Evolutionary conservation across 176 grass and related monocot species (phyloP).

Genomic region (Triticum monococcum): DNA sequence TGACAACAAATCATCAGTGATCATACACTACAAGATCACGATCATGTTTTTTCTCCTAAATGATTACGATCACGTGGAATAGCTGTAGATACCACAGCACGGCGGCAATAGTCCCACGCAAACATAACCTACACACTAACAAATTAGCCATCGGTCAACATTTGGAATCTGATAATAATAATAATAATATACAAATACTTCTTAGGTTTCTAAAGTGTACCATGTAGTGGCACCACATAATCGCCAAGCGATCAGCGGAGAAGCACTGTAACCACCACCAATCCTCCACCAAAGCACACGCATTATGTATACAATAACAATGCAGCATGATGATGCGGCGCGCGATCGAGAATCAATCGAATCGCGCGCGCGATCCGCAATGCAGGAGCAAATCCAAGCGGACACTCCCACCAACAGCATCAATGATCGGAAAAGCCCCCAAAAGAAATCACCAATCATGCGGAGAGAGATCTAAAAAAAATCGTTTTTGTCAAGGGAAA

Average conservation of each 20-base stretch:
- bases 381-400: background rate
- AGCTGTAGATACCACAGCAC: too few species aligned
- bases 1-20: too few species aligned
- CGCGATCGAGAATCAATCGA: too few species aligned
- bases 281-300: background rate
- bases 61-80: too few species aligned
- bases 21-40: too few species aligned
- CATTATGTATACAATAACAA: background rate
- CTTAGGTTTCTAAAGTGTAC: too few species aligned
- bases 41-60: too few species aligned
- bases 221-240: background rate
- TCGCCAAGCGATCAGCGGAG: background rate
- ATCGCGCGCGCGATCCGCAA: slow-evolving; percentile 4
- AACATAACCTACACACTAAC: too few species aligned
- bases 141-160: too few species aligned
- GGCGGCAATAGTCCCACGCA: too few species aligned
- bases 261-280: background rate
- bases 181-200: too few species aligned
- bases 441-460: background rate
- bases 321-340: background rate
- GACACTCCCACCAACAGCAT: background rate
- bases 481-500: background rate
- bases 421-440: background rate
- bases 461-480: background rate
- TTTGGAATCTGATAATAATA: too few species aligned